Evolutionary conservation across 306 rosid species (phyloP), one percentile per base, ranked within the genome.

Genomic region (Citrullus colocynthis): DNA sequence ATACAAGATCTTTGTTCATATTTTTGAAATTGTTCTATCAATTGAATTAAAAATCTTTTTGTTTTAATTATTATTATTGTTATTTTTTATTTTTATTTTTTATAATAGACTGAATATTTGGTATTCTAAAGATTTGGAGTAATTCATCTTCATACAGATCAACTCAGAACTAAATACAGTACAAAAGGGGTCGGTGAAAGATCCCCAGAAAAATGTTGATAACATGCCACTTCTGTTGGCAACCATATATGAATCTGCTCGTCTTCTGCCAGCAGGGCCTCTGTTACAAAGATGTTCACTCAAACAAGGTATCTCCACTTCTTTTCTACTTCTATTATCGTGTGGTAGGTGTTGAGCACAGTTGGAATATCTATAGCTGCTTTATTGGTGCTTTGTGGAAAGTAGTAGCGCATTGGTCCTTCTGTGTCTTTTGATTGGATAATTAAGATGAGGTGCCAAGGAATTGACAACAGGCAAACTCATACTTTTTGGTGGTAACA

Each of bases 281-380:
- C 83, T 93, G 84, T 81, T 93, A 57, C 96, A 91, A 85, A 88
- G 98, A 85, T 93, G 98, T 81, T 93, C 94, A 75, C 78, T 88
- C 63, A 81, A 86, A 78, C 84, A 82, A 81, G 96, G 96, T 93
- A 85, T 82, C 32, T 81, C 42, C 42, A 72, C 60, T 56, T 32
- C 37, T 82, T 65, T 65, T 65, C 12, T 39, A 15, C 45, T 63
- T 75, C 57, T 2, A 12, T 13, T 30, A 15, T 45, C 12, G 54
- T 15, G 14, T 1, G 42, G 11, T 76, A 6, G 79, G 78, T 66
- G 6, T 70, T 80, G 8, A 81, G 64, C 63, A 30, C 34, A 9
- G 73, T 59, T 62, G 18, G 20, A 48, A 80, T 49, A 58, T 12
- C 41, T 28, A 24, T 37, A 7, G 42, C 62, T 49, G 17, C 62